Evolutionary conservation across 2,329 filamentous ascomycete species (phyloP), one percentile per base, ranked within the genome.

Genomic region (Colletotrichum godetiae): DNA sequence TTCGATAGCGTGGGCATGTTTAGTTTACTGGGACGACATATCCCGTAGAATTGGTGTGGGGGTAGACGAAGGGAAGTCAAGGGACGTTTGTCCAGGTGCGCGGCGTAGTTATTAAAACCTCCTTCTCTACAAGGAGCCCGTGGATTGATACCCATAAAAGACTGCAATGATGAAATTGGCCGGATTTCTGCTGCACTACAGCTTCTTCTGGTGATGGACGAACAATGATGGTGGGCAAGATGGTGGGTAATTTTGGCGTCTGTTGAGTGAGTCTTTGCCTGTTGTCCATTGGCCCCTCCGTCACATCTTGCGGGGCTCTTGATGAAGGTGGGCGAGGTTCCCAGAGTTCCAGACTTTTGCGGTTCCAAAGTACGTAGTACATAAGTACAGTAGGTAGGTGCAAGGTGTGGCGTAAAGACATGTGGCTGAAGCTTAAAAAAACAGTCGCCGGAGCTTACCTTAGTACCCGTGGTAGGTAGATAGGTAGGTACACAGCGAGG

Each of bases 101-200:
- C 13, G 35, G 15, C 22, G 37, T 8, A 57, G 60, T 22, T 49
- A 6, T 49, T 22, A 22, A 49, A 15, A 35, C 46, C 35, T 6
- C 27, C 33, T 15, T 24, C 13, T 49, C n/a, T 49, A 19, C 19
- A 56, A 37, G n/a, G 27, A 19, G 60, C 56, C 56, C 35, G n/a
- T 56, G 67, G 53, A 68, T 71, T 53, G 71, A 73, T 73, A 73
- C 71, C 71, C 71, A 66, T 52, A 42, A 65, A 61, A 55, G 61
- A 22, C 31, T 4, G n/a, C 27, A 19, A 56, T 59, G 3, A 31
- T 35, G 2, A 55, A 55, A 31, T 31, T 22, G 19, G 1, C 12
- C 12, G 2, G 24, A 29, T 11, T 12, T n/a, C 24, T 6, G 15
- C 24, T n/a, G 5, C 7, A 2, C 62, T 22, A 27, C 49, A 35